phyloP scores from a whole-genome alignment of 2,329 filamentous ascomycete species.

The Fulvia fulva region DNA sequence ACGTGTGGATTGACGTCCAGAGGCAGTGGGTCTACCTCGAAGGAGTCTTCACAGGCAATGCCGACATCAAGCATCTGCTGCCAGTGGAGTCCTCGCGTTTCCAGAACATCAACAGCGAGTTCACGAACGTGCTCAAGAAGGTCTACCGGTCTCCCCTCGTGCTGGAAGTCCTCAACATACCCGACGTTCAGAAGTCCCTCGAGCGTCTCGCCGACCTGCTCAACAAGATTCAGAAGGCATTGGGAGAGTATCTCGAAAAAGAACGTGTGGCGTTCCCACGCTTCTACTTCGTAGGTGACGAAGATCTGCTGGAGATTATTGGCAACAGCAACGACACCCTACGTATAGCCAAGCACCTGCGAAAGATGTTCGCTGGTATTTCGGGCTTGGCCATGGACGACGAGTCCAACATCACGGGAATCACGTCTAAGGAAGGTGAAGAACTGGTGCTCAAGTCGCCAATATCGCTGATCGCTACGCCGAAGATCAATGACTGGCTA shows the following conservation, averaged over 20 bases:
- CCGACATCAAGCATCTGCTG: conserved; percentile 95
- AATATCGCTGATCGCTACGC: conserved; percentile 87
- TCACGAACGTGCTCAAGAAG: conserved; percentile 99
- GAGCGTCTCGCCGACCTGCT: conserved; percentile 94
- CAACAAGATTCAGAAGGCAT: conserved; percentile 98
- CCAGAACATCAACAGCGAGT: conserved; percentile 98
- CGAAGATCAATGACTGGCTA: conserved; percentile 99
- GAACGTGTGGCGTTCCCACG: conserved; percentile 96
- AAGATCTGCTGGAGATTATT: conserved; percentile 97
- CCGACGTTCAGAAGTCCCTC: conserved; percentile 90
- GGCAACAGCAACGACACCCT: conserved; percentile 97
- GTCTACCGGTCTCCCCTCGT: conserved; percentile 95
- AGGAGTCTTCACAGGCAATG: conserved; percentile 97
- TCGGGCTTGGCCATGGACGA: conserved; percentile 89
- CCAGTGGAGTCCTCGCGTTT: conserved; percentile 96
- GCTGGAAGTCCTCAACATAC: conserved; percentile 91
- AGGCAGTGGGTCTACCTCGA: conserved; percentile 99
- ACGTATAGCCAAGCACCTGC: conserved; percentile 96
- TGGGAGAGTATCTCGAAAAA: conserved; percentile 96
- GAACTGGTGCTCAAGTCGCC: conserved; percentile 81
- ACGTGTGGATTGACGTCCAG: conserved; percentile 99
- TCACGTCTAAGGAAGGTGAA: conserved; percentile 94
- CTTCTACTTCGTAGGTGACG: conserved; percentile 99
- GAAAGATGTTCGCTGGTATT: conserved; percentile 99
- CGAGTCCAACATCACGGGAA: conserved; percentile 81